phyloP scores from a whole-genome alignment of 495 filamentous ascomycete genomes.

The Xylona heveae region DNA sequence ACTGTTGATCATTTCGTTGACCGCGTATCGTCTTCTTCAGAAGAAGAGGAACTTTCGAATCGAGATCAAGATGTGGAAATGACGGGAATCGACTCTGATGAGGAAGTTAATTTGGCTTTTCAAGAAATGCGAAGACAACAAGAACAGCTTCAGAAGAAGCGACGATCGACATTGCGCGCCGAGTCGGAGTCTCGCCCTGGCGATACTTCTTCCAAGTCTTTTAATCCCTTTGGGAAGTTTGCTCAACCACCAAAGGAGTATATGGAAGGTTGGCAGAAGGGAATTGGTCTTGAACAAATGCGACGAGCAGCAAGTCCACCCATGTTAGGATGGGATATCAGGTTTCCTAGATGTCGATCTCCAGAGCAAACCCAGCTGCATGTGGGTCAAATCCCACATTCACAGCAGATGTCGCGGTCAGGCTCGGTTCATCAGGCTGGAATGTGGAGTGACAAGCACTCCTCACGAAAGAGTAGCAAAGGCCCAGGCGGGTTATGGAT shows the following conservation, averaged over 20 bases:
- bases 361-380: slow-evolving; percentile 67
- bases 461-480: no score
- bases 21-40: slow-evolving; percentile 22
- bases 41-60: no score
- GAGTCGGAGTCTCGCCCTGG: no score
- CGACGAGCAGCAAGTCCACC: slow-evolving; percentile 42
- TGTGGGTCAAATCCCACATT: slow-evolving; percentile 27
- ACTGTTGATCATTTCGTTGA: slow-evolving; percentile 38
- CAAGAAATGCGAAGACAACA: slow-evolving; percentile 22
- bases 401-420: no score
- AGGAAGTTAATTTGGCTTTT: slow-evolving; percentile 19
- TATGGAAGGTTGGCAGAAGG: slow-evolving; percentile 20
- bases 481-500: slow-evolving; percentile 45
- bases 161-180: neutral
- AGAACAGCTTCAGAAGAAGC: slow-evolving; percentile 10
- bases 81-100: slow-evolving; percentile 8
- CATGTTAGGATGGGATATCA: slow-evolving; percentile 61
- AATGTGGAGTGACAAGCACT: no score
- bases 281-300: slow-evolving; percentile 25
- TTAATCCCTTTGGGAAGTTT: no score
- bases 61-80: slow-evolving; percentile 6
- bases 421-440: no score
- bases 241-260: slow-evolving; percentile 17
- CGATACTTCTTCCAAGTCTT: no score
- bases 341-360: slow-evolving; percentile 54